Conservation (phyloP, 1,284 basidiomycete genomes). For the Retiboletus flavoniger region DNA sequence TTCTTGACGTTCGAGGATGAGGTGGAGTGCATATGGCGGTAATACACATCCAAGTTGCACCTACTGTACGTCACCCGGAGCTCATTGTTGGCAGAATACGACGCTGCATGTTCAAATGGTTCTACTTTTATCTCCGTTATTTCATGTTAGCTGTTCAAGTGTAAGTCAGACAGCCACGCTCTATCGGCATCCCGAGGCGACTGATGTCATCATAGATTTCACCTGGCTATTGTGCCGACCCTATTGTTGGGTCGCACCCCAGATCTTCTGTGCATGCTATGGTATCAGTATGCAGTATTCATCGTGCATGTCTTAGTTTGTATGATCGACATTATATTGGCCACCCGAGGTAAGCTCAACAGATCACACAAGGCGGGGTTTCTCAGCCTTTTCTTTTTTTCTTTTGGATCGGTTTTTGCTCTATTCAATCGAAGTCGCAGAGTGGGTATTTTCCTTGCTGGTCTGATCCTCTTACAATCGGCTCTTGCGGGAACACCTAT, state of each 20-base stretch:
- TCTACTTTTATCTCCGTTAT: conserved; percentile 26
- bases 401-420: conserved; percentile 19
- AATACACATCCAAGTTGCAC: not conserved
- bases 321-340: conserved; percentile 16
- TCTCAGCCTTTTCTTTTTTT: not conserved
- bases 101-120: conserved; percentile 18
- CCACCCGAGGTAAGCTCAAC: conserved; percentile 19
- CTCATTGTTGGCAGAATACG: conserved; percentile 13
- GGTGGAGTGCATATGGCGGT: conserved; percentile 26
- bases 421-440: conserved; percentile 27
- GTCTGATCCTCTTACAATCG: conserved; percentile 13
- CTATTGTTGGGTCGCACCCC: conserved; percentile 15
- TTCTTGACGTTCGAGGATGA: conserved; percentile 17
- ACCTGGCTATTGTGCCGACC: conserved; percentile 8
- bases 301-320: conserved; percentile 5
- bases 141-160: conserved; percentile 14
- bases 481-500: not conserved
- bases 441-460: conserved; percentile 7
- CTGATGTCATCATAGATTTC: conserved; percentile 10
- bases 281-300: conserved; percentile 15
- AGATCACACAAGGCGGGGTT: no score
- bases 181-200: not conserved
- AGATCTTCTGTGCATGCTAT: conserved; percentile 10
- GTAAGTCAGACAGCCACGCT: conserved; percentile 5
- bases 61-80: not conserved